These are phyloP conservation scores for Telopea speciosissima DNA, from an alignment of 177 flowering plant species.

Conservation along the genomic window DNA sequence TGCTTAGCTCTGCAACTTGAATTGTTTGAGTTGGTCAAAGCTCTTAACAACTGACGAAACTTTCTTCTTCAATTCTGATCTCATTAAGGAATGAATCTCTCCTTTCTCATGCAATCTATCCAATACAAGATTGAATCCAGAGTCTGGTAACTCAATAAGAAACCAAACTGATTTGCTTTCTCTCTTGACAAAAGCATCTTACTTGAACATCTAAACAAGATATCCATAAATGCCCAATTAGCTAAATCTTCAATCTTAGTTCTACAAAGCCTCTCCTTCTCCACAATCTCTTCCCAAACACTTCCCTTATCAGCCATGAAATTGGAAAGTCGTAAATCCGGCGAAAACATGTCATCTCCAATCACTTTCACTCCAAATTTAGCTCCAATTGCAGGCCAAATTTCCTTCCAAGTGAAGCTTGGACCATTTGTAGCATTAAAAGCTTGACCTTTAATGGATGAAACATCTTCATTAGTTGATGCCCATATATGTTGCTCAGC, in stretches of 20 bases:
- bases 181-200: conserved; percentile 51
- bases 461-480: conserved; percentile 27
- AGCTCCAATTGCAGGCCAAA: conserved; percentile 51
- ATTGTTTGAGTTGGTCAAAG: too few species aligned
- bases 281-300: conserved; percentile 71
- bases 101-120: conserved; percentile 65
- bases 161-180: conserved; percentile 58
- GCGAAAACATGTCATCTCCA: conserved; percentile 24
- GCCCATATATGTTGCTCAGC: conserved; percentile 95
- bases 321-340: conserved; percentile 26
- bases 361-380: conserved; percentile 37
- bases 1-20: too few species aligned
- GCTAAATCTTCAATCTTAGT: conserved; percentile 71
- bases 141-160: conserved; percentile 31
- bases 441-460: conserved; percentile 35
- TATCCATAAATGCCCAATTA: conserved; percentile 73
- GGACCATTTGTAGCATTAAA: conserved; percentile 65
- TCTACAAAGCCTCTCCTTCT: conserved; percentile 35
- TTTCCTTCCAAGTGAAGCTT: conserved; percentile 65
- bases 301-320: conserved; percentile 49
- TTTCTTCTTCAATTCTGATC: too few species aligned
- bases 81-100: conserved; percentile 48
- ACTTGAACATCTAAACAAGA: conserved; percentile 51
- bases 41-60: too few species aligned
- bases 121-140: conserved; percentile 64